Evolutionary conservation across 208 protist genomes (phyloP).

Genomic region (Wallacemonas sp.): DNA sequence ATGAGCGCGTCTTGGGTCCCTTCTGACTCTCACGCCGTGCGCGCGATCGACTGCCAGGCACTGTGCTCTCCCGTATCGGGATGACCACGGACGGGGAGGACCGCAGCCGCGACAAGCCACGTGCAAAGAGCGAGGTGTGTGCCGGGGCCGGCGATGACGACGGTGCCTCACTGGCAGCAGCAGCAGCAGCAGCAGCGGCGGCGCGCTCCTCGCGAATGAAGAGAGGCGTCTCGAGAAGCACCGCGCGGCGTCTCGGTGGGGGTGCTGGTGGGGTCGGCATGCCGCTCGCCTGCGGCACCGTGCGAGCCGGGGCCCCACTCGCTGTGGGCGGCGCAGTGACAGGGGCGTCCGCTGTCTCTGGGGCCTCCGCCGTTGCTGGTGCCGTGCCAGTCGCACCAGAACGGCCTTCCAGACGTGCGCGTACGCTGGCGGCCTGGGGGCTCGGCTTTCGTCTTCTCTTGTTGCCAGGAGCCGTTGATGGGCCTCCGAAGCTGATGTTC

Average conservation of each 20-base stretch:
- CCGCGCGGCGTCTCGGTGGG: slow-evolving; percentile 18
- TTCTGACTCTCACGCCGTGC: not conserved
- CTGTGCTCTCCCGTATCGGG: not conserved
- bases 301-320: not conserved
- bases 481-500: slow-evolving; percentile 8
- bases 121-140: not conserved
- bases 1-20: not conserved
- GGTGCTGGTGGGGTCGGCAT: slow-evolving; percentile 13
- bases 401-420: slow-evolving; percentile 8
- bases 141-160: not conserved
- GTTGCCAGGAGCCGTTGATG: not conserved
- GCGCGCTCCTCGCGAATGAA: slow-evolving; percentile 29
- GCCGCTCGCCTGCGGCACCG: not conserved
- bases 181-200: not conserved
- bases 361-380: not conserved
- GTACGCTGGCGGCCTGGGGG: slow-evolving; percentile 2
- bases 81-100: not conserved
- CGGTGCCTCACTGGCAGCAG: not conserved
- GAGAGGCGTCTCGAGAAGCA: slow-evolving; percentile 40
- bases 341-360: not conserved
- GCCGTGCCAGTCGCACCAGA: not conserved
- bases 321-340: too few species aligned
- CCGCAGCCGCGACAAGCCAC: not conserved
- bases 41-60: slow-evolving; percentile 7
- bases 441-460: slow-evolving; percentile 7